Base-by-base conservation (phyloP, 306 rosid species). In the Glycyrrhiza uralensis region DNA sequence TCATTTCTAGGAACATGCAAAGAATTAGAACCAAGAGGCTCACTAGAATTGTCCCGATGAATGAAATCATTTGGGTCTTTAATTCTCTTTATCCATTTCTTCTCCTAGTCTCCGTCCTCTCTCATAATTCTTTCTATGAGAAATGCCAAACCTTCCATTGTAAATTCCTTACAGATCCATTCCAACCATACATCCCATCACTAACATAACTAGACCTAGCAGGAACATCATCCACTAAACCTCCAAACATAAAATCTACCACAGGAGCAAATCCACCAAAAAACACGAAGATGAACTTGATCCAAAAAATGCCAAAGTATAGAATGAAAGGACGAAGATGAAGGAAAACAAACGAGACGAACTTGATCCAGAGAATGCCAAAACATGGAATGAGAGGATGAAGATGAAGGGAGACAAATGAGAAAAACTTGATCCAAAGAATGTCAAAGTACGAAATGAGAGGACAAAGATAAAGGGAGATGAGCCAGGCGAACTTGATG, bases 1-100 rank as follows among this genome's bases (percentile, higher is more conserved):
- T 92, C 93, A 75, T 95, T 95, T 79, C 97, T 86, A 22, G 99
- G 99, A 75, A 95, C 99, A 76, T 89, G 91, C 79, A 95, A 76
- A 74, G 99, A 91, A n/a, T n/a, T n/a, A 57, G 99, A 97, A 26
- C 84, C 75, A 45, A 95, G 97, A 79, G 96, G 92, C 81, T 82
- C 93, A n/a, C 97, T 88, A 30, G 75, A 79, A 81, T 95, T 95
- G 42, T 79, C 83, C 51, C 56, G 57, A 56, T 74, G 78, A 76
- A 44, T 65, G 44, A 26, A 74, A 71, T 81, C 85, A 54, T 76
- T 78, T 0, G 76, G 19, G 10, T 65, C 84, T 38, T 63, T n/a
- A n/a, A n/a, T n/a, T 69, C 66, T 66, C 74, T 42, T 66, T 79
- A 44, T 58, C 65, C 52, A 49, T 67, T 67, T 81, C 83, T 63